Base-by-base conservation (phyloP, 1,139 yeast genomes). In the Hansenula anomala region DNA sequence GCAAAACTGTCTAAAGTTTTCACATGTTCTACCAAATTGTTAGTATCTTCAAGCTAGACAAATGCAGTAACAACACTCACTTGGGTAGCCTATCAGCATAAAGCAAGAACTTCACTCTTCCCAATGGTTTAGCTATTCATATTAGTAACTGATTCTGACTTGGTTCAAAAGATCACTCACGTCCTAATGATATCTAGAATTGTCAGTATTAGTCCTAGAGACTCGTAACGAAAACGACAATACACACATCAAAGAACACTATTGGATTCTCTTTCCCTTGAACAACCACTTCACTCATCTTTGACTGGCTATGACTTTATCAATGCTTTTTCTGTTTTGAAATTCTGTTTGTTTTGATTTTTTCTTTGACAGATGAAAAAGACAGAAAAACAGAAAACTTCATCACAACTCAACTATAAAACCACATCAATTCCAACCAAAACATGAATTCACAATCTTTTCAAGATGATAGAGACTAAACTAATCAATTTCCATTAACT, bases 1-100 rank as follows among this genome's bases (percentile, higher is more conserved):
- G 49, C 80, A 75, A 40, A 73, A 68, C 45, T 73, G 78, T 24
- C 80, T 58, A 51, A 75, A 74, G 54, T 75, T 75, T 45, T 75
- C 80, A 18, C 69, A 54, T 0, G 80, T 75, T 29, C 46, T 39
- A 19, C n/a, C n/a, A n/a, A 7, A 23, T 23, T 26, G 36, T 16
- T 27, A 34, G 31, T 17, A 17, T 19, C 15, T 12, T 12, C 6
- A 5, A 12, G 6, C 18, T 4, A n/a, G 8, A 4, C 3, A 22
- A 14, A 6, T 59, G 55, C 54, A 52, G 60, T 51, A 22, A 14
- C 11, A 12, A 38, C 36, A 59, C 66, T 31, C 58, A 60, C 63
- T 51, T 58, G 3, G 78, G 78, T 12, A 70, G 53, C 25, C 60
- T 58, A 9, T 64, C 60, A 10, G 65, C 59, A 47, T 56, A 72